phyloP scores from a whole-genome alignment of 2,329 filamentous ascomycete species.

The Hypomyces rosellus region DNA sequence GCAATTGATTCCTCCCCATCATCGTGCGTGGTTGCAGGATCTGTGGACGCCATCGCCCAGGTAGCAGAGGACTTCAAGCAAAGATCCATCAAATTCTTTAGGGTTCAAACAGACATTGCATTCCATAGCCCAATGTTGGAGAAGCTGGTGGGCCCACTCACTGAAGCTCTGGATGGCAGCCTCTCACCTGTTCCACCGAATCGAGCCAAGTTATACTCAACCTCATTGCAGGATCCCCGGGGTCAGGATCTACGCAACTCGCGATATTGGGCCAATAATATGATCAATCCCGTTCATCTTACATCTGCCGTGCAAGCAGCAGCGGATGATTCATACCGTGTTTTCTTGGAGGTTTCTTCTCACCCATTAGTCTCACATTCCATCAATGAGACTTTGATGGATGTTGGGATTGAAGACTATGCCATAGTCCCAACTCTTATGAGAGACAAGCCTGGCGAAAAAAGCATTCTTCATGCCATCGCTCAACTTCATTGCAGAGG shows the following conservation, averaged over 20 bases:
- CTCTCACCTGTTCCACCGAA: neutral
- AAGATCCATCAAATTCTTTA: conserved; percentile 1
- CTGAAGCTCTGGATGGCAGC: neutral
- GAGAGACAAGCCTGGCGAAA: too few species aligned
- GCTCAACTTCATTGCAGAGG: too few species aligned
- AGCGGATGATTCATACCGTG: conserved; percentile 6
- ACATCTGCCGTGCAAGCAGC: conserved; percentile 6
- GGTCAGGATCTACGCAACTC: neutral
- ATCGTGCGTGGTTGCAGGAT: conserved; percentile 8
- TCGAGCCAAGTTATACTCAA: conserved; percentile 7
- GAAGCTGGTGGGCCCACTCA: conserved; percentile 1
- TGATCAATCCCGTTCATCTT: conserved; percentile 11
- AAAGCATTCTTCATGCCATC: too few species aligned
- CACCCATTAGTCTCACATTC: conserved; percentile 11
- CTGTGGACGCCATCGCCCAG: neutral
- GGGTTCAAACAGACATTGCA: conserved; percentile 10
- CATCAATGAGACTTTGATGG: conserved; percentile 7
- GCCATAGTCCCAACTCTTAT: too few species aligned
- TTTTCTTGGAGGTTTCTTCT: conserved; percentile 10
- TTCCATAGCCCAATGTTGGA: conserved; percentile 11
- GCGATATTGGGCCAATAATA: conserved; percentile 12
- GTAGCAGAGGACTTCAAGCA: neutral
- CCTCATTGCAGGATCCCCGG: conserved; percentile 7
- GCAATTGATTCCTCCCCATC: conserved; percentile 11
- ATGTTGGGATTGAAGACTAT: neutral